Evolutionary conservation across 2,329 filamentous ascomycete species (phyloP).

Genomic region (Colletotrichum costaricense): DNA sequence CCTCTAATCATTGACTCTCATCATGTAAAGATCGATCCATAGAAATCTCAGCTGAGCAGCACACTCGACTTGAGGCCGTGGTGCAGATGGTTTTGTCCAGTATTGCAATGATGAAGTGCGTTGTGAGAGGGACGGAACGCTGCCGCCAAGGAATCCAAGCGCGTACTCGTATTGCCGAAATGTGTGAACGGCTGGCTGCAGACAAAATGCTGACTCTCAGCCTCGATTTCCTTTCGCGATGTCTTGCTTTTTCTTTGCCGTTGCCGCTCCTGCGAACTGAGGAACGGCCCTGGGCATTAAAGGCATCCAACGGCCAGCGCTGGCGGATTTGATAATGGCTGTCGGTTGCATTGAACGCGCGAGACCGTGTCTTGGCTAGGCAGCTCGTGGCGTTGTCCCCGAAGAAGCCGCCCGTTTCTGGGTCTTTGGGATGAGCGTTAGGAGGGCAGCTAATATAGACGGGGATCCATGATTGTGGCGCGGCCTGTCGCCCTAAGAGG

Average conservation of each 20-base stretch:
- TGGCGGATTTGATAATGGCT: conserved; percentile 12
- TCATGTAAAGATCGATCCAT: background rate
- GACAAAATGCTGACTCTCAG: conserved; percentile 9
- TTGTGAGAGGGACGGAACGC: background rate
- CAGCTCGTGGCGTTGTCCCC: conserved; percentile 12
- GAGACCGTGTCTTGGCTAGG: conserved; percentile 2
- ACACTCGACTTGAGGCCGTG: background rate
- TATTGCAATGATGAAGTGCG: background rate
- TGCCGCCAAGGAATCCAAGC: background rate
- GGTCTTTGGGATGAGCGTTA: conserved; percentile 2
- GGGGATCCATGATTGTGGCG: conserved; percentile 27
- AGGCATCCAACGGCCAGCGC: background rate
- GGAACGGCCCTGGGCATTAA: background rate
- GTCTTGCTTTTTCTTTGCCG: conserved; percentile 5
- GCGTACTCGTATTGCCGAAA: conserved; percentile 27
- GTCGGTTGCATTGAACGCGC: background rate
- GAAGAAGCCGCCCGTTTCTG: conserved; percentile 21
- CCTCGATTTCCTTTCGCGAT: background rate
- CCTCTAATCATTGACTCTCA: background rate
- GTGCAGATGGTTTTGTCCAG: background rate
- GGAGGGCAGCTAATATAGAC: conserved; percentile 6
- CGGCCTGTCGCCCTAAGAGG: conserved; percentile 17
- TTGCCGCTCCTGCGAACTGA: conserved; percentile 7
- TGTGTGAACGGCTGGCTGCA: background rate
- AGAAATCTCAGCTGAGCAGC: background rate